A percentile compares a stretch with the other conserved stretches of the same genome.
Evolutionary conservation across 2,329 filamentous ascomycete genomes (phyloP).

Genomic region (Pseudogymnoascus sp.): DNA sequence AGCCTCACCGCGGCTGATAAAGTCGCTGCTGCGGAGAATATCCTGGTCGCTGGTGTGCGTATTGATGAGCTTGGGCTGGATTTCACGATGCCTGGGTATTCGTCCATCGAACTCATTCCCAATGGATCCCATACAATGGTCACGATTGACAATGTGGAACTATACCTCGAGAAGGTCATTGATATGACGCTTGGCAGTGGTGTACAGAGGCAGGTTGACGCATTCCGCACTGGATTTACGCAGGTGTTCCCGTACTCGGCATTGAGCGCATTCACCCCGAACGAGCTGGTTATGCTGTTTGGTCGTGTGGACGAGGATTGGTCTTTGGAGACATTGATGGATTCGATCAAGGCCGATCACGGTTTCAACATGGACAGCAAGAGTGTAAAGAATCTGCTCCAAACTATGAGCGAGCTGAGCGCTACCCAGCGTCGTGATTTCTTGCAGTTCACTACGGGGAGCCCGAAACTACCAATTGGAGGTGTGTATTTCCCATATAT

Average conservation of each 20-base stretch:
- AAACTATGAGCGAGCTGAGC: constrained; percentile 85
- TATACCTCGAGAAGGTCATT: constrained; percentile 81
- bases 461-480: constrained; percentile 95
- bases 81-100: constrained; percentile 89
- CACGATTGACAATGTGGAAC: constrained; percentile 83
- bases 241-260: constrained; percentile 95
- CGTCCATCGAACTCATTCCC: constrained; percentile 71
- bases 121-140: constrained; percentile 68
- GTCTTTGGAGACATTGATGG: constrained; percentile 94
- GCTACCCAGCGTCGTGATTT: constrained; percentile 77
- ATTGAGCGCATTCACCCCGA: constrained; percentile 85
- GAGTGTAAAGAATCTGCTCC: constrained; percentile 85
- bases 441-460: constrained; percentile 94
- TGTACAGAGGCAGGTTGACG: constrained; percentile 80
- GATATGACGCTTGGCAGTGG: constrained; percentile 86
- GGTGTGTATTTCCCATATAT: constrained; percentile 49
- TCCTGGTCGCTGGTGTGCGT: constrained; percentile 65
- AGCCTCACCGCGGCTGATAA: constrained; percentile 62
- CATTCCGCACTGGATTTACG: constrained; percentile 85
- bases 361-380: constrained; percentile 98
- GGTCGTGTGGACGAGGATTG: constrained; percentile 91
- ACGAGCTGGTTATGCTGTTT: constrained; percentile 90
- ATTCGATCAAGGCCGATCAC: constrained; percentile 97
- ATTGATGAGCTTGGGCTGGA: constrained; percentile 87
- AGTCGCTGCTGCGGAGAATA: constrained; percentile 56